Evolutionary conservation across 2,329 filamentous ascomycete species (phyloP).

Genomic region (Pseudogymnoascus sp.): DNA sequence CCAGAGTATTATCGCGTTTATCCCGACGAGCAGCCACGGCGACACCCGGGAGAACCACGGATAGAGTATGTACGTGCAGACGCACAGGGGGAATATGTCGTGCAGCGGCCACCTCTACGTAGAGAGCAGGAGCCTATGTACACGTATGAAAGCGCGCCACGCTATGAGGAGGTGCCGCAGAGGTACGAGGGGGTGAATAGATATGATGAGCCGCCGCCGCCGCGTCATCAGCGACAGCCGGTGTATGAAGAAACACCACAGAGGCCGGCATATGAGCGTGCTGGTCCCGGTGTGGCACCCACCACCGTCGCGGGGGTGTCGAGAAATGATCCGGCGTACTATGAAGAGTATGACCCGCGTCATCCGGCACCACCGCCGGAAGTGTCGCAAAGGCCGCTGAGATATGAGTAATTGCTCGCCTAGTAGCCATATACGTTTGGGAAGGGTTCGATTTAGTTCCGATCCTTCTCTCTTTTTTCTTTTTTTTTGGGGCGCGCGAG

Average conservation of each 20-base stretch:
- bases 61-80: slow-evolving; percentile 41
- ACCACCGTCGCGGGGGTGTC: background rate
- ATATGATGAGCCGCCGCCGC: background rate
- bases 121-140: slow-evolving; percentile 18
- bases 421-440: background rate
- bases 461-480: background rate
- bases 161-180: background rate
- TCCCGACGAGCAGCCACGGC: slow-evolving; percentile 25
- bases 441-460: background rate
- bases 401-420: background rate
- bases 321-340: slow-evolving; percentile 20
- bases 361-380: slow-evolving; percentile 29
- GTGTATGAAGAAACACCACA: slow-evolving; percentile 3
- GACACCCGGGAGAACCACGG: slow-evolving; percentile 24
- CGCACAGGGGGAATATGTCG: slow-evolving; percentile 38
- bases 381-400: background rate
- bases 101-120: slow-evolving; percentile 33
- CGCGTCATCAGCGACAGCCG: background rate
- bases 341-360: slow-evolving; percentile 39
- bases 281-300: background rate
- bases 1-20: slow-evolving; percentile 31
- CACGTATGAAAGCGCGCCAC: background rate
- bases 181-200: background rate
- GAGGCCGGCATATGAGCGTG: background rate
- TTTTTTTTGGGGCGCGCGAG: background rate